phyloP scores from a whole-genome alignment of 192 early-diverging fungal species.

The Paraglomus occultum region DNA sequence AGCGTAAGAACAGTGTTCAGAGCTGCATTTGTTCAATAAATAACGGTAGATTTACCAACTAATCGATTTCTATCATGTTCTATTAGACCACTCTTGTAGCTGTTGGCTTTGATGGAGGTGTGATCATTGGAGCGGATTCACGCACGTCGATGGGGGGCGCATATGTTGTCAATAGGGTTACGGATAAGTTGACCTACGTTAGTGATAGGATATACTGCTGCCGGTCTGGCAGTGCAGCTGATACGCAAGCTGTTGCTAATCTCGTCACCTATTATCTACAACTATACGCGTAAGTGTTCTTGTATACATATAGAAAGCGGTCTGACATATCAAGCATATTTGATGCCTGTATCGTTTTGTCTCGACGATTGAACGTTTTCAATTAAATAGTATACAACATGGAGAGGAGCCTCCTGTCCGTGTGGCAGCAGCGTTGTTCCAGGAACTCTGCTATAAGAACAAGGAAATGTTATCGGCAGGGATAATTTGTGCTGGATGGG shows the following conservation, averaged over 20 bases:
- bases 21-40: not conserved
- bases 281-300: constrained; percentile 73
- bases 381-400: constrained; percentile 68
- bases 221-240: constrained; percentile 95
- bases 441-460: constrained; percentile 92
- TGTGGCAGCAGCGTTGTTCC: constrained; percentile 88
- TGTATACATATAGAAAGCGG: not conserved
- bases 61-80: not conserved
- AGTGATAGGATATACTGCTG: constrained; percentile 98
- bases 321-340: not conserved
- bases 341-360: constrained; percentile 3
- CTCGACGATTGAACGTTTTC: not conserved
- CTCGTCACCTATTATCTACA: constrained; percentile 96
- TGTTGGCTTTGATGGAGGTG: constrained; percentile 83
- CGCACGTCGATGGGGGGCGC: constrained; percentile 88
- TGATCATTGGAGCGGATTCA: constrained; percentile 96
- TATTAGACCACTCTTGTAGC: constrained; percentile 96
- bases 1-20: not conserved
- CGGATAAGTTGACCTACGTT: constrained; percentile 95
- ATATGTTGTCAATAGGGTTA: constrained; percentile 96
- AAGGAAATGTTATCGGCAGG: constrained; percentile 85
- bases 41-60: not conserved
- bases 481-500: constrained; percentile 98
- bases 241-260: constrained; percentile 98
- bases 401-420: constrained; percentile 80